phyloP scores from a whole-genome alignment of 768 basidiomycete species.

The Psilocybe subaeruginosa region DNA sequence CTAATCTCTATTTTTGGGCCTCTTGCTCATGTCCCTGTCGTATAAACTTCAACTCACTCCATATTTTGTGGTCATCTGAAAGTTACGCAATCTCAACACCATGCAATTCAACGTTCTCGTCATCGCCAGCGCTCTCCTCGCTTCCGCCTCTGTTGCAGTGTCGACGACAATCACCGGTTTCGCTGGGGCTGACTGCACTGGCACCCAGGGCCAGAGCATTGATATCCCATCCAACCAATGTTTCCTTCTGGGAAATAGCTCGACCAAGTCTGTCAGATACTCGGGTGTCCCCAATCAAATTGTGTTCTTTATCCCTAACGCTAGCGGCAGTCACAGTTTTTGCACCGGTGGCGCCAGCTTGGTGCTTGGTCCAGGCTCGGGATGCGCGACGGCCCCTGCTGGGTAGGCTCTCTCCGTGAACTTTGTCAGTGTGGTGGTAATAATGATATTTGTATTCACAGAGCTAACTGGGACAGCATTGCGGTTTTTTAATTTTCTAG shows the following conservation, averaged over 20 bases:
- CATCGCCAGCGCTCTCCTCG: conserved; percentile 14
- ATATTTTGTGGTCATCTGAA: too few relatives aligned
- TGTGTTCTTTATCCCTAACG: conserved; percentile 15
- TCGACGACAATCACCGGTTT: conserved; percentile 14
- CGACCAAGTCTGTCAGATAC: conserved; percentile 19
- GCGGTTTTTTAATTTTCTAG: background rate
- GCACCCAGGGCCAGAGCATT: background rate
- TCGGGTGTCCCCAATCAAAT: conserved; percentile 20
- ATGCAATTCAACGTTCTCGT: conserved; percentile 24
- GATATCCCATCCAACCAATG: conserved; percentile 8
- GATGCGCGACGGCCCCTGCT: conserved; percentile 20
- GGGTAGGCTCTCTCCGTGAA: conserved; percentile 14
- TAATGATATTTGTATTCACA: conserved; percentile 8
- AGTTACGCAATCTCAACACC: background rate
- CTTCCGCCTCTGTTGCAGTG: conserved; percentile 18
- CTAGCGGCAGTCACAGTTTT: conserved; percentile 17
- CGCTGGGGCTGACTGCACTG: conserved; percentile 12
- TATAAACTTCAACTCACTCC: too few relatives aligned
- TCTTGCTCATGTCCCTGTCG: too few relatives aligned
- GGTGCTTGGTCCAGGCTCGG: conserved; percentile 14
- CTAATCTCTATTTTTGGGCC: too few relatives aligned
- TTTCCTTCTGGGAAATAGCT: conserved; percentile 12
- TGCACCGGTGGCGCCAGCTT: conserved; percentile 20
- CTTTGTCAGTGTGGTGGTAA: background rate
- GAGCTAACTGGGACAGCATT: conserved; percentile 21